Percentiles rank a stretch among this genome's conserved stretches.
These are phyloP conservation scores for Graphium sp. DNA, from an alignment of 2,329 filamentous ascomycete genomes.

Conservation along the genomic window DNA sequence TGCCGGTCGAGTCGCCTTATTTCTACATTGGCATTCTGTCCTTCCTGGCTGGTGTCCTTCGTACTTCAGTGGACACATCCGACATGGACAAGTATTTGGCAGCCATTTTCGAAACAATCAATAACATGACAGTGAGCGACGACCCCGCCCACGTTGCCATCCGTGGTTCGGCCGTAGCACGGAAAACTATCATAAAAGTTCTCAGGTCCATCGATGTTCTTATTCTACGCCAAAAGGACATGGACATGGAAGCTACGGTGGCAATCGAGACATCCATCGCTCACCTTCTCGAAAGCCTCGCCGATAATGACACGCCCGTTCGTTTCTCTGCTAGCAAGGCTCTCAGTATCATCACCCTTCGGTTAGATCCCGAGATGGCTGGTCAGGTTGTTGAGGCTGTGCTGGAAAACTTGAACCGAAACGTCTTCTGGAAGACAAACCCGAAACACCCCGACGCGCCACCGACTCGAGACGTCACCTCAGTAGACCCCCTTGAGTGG, in stretches of 20 bases:
- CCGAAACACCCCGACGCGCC: slow-evolving; percentile 14
- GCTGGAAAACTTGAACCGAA: slow-evolving; percentile 47
- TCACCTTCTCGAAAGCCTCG: slow-evolving; percentile 59
- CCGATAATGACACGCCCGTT: slow-evolving; percentile 82
- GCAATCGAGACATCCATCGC: slow-evolving; percentile 70
- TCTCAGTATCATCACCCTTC: slow-evolving; percentile 71
- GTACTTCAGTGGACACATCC: slow-evolving; percentile 52
- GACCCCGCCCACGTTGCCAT: slow-evolving; percentile 33
- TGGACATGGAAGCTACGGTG: slow-evolving; percentile 24
- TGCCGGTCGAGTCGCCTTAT: slow-evolving; percentile 39
- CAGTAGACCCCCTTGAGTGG: slow-evolving; percentile 73
- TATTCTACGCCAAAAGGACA: slow-evolving; percentile 33
- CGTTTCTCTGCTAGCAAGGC: slow-evolving; percentile 84
- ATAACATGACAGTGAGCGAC: slow-evolving; percentile 36
- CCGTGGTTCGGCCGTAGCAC: slow-evolving; percentile 57
- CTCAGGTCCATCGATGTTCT: slow-evolving; percentile 57
- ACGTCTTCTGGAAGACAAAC: slow-evolving; percentile 34
- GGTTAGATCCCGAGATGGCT: slow-evolving; percentile 65
- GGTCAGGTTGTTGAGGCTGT: slow-evolving; percentile 78
- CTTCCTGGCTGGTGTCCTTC: slow-evolving; percentile 60
- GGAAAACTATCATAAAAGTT: slow-evolving; percentile 76
- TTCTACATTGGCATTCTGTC: slow-evolving; percentile 63
- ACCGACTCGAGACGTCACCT: slow-evolving; percentile 43
- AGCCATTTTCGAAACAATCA: slow-evolving; percentile 47
- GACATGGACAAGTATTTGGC: slow-evolving; percentile 54